A percentile compares a stretch with the other conserved stretches of the same genome.
Evolutionary conservation across 2,329 filamentous ascomycete species (phyloP).

Genomic region (Colletotrichum tamarilloi): DNA sequence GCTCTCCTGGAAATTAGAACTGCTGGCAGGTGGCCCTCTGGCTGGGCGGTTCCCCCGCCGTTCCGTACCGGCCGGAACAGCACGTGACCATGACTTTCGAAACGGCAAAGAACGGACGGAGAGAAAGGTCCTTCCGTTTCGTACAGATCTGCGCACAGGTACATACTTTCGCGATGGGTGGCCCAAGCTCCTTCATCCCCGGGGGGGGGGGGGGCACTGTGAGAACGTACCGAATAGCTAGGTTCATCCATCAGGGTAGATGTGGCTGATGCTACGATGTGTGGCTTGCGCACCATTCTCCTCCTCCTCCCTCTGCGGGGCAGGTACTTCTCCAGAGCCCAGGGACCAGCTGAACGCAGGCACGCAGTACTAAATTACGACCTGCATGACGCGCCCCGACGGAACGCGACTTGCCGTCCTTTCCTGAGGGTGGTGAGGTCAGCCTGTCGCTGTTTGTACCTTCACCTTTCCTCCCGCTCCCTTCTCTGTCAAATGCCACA

Average conservation of each 20-base stretch:
- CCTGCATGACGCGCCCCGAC: constrained; percentile 10
- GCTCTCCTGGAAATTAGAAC: not conserved
- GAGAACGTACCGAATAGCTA: not conserved
- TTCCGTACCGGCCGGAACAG: not conserved
- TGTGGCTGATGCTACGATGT: not conserved
- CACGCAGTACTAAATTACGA: constrained; percentile 1
- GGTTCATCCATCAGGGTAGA: not conserved
- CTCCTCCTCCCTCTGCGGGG: not conserved
- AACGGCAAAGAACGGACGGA: not conserved
- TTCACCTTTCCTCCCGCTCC: not conserved
- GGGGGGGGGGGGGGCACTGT: too few relatives aligned
- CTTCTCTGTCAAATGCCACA: not conserved
- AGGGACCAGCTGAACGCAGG: not conserved
- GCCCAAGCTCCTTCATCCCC: not conserved
- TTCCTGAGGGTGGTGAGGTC: not conserved
- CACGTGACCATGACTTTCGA: not conserved
- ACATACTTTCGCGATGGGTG: not conserved
- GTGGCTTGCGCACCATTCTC: not conserved
- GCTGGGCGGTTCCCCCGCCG: not conserved
- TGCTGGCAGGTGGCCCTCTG: too few relatives aligned
- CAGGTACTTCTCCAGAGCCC: not conserved
- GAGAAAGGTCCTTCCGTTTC: not conserved
- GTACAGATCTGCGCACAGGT: not conserved
- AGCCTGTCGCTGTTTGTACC: not conserved
- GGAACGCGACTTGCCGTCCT: not conserved